Base-by-base conservation (phyloP, 306 rosid species). In the Parietaria judaica region DNA sequence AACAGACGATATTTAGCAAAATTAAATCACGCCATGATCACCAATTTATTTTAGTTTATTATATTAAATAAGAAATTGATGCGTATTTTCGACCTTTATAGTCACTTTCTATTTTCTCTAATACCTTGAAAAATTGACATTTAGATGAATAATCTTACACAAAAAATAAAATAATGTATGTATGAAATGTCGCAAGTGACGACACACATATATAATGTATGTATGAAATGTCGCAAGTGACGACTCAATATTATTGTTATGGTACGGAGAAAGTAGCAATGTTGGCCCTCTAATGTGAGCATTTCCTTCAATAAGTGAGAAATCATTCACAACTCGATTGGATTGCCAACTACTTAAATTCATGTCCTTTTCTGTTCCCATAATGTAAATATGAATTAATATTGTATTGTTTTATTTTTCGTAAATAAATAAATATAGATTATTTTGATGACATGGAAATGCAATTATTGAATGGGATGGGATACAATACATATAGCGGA, bases 381-480 rank as follows among this genome's bases (percentile, higher is more conserved):
- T 23, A 23, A 23, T 23, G 2, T 23, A 1, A 1, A 23, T 23
- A 23, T 23, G 2, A 23, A 23, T 23, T 23, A 23, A 23, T 23
- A 1, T 23, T 23, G 31, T 23, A 23, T 23, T 23, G 31, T 23
- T 23, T 2, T 23, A 1, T 23, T 23, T 23, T 23, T 23, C 31
- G 31, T 23, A n/a, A n/a, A n/a, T n/a, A n/a, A n/a, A n/a, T n/a
- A n/a, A n/a, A n/a, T n/a, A n/a, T n/a, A 23, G 31, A 23, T 23
- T 23, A 23, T 23, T 23, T 23, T 23, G 31, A 23, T 23, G 31
- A 23, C 31, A 23, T 23, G 2, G 31, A 23, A 39, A 49, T 31
- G 46, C 50, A 56, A 56, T 43, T 49, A 67, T 62, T 63, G 3
- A 55, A 37, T n/a, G 56, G 5, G 39, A 43, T 49, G 13, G 43